Conservation (phyloP, 2,329 filamentous ascomycete genomes). For the Nigrospora sphaerica region DNA sequence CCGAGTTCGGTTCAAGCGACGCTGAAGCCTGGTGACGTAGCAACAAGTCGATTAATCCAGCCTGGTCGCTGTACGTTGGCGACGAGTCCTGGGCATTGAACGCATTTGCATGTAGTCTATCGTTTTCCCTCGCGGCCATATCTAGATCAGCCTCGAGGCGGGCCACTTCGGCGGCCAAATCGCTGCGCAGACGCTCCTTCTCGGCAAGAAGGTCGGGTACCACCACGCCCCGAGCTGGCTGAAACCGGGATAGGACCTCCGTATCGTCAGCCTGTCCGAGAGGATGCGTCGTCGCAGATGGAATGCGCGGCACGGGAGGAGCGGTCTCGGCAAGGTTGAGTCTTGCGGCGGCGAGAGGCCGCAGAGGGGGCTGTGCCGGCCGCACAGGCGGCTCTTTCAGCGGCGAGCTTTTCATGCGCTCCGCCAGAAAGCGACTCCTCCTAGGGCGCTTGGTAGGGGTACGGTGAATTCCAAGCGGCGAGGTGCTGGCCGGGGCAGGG, state of each 20-base stretch:
- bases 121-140: conserved; percentile 50
- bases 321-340: too few relatives aligned
- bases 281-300: too few relatives aligned
- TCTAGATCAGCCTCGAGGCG: conserved; percentile 52
- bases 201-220: conserved; percentile 33
- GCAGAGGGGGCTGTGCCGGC: conserved; percentile 7
- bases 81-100: conserved; percentile 12
- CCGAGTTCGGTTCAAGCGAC: conserved; percentile 22
- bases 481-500: conserved; percentile 41
- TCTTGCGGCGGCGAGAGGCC: too few relatives aligned
- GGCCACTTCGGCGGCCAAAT: conserved; percentile 47
- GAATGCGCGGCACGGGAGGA: too few relatives aligned
- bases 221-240: conserved; percentile 33
- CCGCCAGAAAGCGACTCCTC: conserved; percentile 30
- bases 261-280: background rate
- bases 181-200: conserved; percentile 45
- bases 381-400: conserved; percentile 35
- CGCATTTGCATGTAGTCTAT: conserved; percentile 35
- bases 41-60: conserved; percentile 29
- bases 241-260: conserved; percentile 7
- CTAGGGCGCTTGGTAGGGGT: conserved; percentile 45
- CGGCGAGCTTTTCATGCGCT: conserved; percentile 38
- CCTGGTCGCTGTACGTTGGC: conserved; percentile 22
- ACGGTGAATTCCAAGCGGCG: conserved; percentile 52
- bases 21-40: conserved; percentile 31